These are phyloP conservation scores for Tolypocladium capitatum DNA, from an alignment of 2,329 filamentous ascomycete genomes.

Conservation along the genomic window DNA sequence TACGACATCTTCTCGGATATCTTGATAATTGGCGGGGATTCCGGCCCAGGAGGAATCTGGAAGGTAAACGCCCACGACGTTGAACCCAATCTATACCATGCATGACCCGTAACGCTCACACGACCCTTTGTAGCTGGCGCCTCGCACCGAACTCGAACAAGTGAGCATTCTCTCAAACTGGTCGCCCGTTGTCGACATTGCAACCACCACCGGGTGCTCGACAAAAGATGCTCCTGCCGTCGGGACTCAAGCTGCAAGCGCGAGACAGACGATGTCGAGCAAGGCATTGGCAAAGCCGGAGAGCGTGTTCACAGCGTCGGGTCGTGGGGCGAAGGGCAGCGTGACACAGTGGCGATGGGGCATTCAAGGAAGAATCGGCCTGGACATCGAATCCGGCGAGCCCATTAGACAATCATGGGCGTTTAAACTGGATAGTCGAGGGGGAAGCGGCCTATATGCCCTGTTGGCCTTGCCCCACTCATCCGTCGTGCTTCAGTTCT, in stretches of 20 bases:
- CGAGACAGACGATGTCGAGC: constrained; percentile 2
- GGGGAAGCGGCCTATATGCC: constrained; percentile 15
- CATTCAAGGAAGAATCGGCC: constrained; percentile 52
- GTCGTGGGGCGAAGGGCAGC: constrained; percentile 46
- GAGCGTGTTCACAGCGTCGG: constrained; percentile 53
- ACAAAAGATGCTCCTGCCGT: constrained; percentile 9
- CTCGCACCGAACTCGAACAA: constrained; percentile 35
- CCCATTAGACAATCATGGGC: constrained; percentile 41
- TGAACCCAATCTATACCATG: not conserved
- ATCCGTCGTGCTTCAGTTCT: constrained; percentile 34
- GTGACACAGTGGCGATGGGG: constrained; percentile 59
- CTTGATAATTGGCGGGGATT: constrained; percentile 67
- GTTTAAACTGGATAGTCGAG: constrained; percentile 19
- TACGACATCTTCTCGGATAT: constrained; percentile 58
- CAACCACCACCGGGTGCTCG: constrained; percentile 28
- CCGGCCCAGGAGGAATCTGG: constrained; percentile 65
- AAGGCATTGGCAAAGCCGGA: constrained; percentile 23
- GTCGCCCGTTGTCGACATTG: constrained; percentile 44
- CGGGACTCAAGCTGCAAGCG: not conserved
- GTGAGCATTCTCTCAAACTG: constrained; percentile 45
- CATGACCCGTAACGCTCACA: constrained; percentile 3
- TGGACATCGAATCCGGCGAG: constrained; percentile 38
- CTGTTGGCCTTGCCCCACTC: constrained; percentile 36
- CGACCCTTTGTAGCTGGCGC: constrained; percentile 27
- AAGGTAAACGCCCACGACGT: constrained; percentile 31